Conservation (phyloP, 2,329 filamentous ascomycete species). For the Hortaea sp. region DNA sequence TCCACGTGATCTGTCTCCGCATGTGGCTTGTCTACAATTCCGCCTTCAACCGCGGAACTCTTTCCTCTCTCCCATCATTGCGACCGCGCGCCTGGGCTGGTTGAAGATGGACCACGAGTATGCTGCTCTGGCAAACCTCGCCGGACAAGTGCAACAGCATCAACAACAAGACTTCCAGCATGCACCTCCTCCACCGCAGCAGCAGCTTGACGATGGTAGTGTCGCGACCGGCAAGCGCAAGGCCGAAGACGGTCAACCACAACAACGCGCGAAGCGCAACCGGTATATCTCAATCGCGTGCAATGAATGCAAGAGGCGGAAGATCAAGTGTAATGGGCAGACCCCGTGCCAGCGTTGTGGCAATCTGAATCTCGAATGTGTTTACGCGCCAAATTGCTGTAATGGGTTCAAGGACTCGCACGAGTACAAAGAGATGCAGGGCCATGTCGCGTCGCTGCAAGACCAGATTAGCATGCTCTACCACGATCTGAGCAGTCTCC, state of each 20-base stretch:
- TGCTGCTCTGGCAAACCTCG: not conserved
- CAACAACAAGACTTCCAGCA: not conserved
- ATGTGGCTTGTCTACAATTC: not conserved
- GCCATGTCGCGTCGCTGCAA: conserved; percentile 64
- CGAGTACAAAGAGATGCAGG: conserved; percentile 75
- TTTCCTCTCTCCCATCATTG: not conserved
- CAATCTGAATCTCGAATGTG: conserved; percentile 52
- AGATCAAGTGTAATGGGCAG: conserved; percentile 60
- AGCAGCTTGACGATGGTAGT: not conserved
- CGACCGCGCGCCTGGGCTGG: not conserved
- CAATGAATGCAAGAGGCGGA: conserved; percentile 37
- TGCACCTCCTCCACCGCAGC: not conserved
- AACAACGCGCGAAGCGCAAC: conserved; percentile 50
- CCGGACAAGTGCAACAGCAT: not conserved
- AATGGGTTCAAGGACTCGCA: conserved; percentile 87
- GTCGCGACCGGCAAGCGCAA: conserved; percentile 1
- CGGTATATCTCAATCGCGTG: conserved; percentile 59
- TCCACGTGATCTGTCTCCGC: not conserved
- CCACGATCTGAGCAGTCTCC: conserved; percentile 59
- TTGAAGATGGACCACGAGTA: not conserved
- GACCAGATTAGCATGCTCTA: conserved; percentile 75
- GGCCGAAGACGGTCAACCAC: conserved; percentile 2
- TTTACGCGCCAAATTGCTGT: conserved; percentile 59
- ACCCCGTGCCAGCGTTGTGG: conserved; percentile 56
- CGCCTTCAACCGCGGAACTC: not conserved